Percentiles rank a stretch among this genome's conserved stretches.
phyloP scores from a whole-genome alignment of 2,329 filamentous ascomycete species.

The Aureobasidium sp. region DNA sequence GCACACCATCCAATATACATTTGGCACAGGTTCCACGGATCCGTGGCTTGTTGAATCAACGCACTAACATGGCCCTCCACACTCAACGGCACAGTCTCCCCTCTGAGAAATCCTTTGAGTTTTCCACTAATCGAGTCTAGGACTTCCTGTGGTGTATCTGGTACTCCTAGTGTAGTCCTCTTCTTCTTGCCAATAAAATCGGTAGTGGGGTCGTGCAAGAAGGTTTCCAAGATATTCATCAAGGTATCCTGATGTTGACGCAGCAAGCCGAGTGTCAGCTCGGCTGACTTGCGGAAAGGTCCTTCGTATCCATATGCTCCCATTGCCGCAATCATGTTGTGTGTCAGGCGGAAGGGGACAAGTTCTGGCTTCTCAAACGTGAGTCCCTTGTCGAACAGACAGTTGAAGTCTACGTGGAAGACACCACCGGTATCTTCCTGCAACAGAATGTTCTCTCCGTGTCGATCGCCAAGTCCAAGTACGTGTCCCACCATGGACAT shows the following conservation, averaged over 20 bases:
- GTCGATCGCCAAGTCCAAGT: slow-evolving; percentile 82
- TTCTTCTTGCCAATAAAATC: slow-evolving; percentile 73
- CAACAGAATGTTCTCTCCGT: slow-evolving; percentile 93
- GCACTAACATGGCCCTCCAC: slow-evolving; percentile 98
- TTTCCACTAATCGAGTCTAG: slow-evolving; percentile 84
- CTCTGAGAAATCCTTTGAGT: slow-evolving; percentile 71
- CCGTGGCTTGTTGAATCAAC: slow-evolving; percentile 77
- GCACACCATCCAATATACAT: slow-evolving; percentile 98
- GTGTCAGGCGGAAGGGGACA: slow-evolving; percentile 92
- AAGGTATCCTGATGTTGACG: slow-evolving; percentile 90
- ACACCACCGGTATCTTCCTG: slow-evolving; percentile 90
- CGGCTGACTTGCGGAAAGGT: slow-evolving; percentile 82
- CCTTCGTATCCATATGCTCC: slow-evolving; percentile 88
- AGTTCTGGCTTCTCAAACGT: slow-evolving; percentile 92
- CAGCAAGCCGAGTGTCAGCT: slow-evolving; percentile 75
- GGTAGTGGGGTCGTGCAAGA: slow-evolving; percentile 91
- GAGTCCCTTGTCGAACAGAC: slow-evolving; percentile 93
- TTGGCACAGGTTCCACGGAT: slow-evolving; percentile 67
- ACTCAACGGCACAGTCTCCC: slow-evolving; percentile 85
- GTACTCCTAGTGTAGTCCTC: slow-evolving; percentile 46
- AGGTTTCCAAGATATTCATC: slow-evolving; percentile 95
- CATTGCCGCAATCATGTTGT: slow-evolving; percentile 98
- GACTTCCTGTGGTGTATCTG: slow-evolving; percentile 67
- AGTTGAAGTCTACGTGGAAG: slow-evolving; percentile 99
- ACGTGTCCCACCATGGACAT: slow-evolving; percentile 99